Evolutionary conservation across 2,329 filamentous ascomycete genomes (phyloP), one percentile per base, ranked within the genome.

Genomic region (Fusarium tricinctum): DNA sequence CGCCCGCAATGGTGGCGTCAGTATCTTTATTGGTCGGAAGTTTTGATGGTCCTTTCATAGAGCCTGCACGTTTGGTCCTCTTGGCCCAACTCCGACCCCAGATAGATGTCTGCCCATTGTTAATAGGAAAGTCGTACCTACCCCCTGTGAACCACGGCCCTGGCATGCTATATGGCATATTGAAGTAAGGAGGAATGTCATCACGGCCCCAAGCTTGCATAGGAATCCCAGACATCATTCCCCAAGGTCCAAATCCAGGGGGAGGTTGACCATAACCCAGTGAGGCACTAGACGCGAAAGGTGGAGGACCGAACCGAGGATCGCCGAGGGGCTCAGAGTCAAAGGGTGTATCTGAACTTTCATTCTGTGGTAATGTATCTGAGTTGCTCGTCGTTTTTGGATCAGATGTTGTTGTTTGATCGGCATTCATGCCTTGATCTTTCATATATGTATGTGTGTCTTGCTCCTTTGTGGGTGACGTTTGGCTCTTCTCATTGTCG

Each of bases 71-170:
- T 30, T 71, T 70, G 22, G 58, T 69, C 42, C 45, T 56, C 19
- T 49, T 58, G 30, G 40, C 19, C 58, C 51, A 62, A n/a, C 63
- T 63, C 2, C 74, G 69, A 14, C 76, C 74, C 78, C 79, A 80
- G 33, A 79, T 78, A 5, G 79, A 80, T n/a, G 54, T 73, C 26
- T 73, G 39, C 2, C 74, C 71, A 28, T 68, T 72, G 63, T 78
- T 68, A 20, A 72, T 66, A 22, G 78, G 73, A 64, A 76, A 73
- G n/a, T 78, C 58, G 63, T 78, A 76, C 72, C 77, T 71, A 67
- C 78, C 71, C 7, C 57, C 67, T 3, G 32, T 62, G 4, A 60
- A 63, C 43, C 63, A 63, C 23, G 58, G 51, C 2, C 61, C 48
- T 6, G 59, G 50, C 43, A 62, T 58, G 23, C 63, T 70, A 15